Evolutionary conservation across 768 basidiomycete genomes (phyloP).

Genomic region (Lactarius sanguifluus): DNA sequence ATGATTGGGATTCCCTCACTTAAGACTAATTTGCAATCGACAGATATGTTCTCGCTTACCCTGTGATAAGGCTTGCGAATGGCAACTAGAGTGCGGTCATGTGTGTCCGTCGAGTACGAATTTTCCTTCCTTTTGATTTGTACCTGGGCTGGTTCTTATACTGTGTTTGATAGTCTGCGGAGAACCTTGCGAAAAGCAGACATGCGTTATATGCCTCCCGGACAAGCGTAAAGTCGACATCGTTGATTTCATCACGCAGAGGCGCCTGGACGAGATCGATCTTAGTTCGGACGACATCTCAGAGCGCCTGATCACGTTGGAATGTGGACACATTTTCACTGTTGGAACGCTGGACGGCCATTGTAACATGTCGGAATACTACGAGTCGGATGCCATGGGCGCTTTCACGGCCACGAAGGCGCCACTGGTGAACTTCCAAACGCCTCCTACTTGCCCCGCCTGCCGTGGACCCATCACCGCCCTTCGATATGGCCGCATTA

Average conservation of each 20-base stretch:
- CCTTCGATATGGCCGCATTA: conserved; percentile 38
- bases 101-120: conserved; percentile 40
- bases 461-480: conserved; percentile 39
- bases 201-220: conserved; percentile 37
- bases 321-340: conserved; percentile 43
- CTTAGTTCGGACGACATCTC: conserved; percentile 33
- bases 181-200: conserved; percentile 38
- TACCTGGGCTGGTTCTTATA: background rate
- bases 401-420: conserved; percentile 30
- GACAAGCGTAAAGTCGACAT: conserved; percentile 32
- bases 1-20: background rate
- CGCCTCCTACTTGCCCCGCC: conserved; percentile 38
- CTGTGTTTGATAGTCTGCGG: conserved; percentile 37
- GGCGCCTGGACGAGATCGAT: conserved; percentile 34
- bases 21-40: background rate
- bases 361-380: conserved; percentile 36
- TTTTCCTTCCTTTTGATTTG: background rate
- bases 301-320: conserved; percentile 34
- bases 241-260: conserved; percentile 40
- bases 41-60: conserved; percentile 42
- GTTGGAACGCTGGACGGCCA: conserved; percentile 43
- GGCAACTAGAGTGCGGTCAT: conserved; percentile 39
- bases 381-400: conserved; percentile 33
- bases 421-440: conserved; percentile 35
- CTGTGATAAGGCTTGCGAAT: conserved; percentile 37